Evolutionary conservation across 2,329 filamentous ascomycete species (phyloP), one percentile per base, ranked within the genome.

Genomic region (Fusarium mangiferae): DNA sequence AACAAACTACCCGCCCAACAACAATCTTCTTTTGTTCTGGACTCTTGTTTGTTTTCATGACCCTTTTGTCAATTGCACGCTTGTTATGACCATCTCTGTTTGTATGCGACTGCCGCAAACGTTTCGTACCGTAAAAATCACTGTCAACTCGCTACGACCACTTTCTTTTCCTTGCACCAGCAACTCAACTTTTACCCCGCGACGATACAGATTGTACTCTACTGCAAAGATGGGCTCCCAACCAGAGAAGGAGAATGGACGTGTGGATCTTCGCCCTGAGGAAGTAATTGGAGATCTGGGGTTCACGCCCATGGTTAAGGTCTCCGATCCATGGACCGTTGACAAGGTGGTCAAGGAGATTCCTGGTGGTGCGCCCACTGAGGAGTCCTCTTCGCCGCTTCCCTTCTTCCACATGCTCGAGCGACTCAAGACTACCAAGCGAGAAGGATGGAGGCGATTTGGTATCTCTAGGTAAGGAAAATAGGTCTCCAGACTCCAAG

Each of bases 361-460:
- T 52, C 85, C 86, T 35, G 87, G 88, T 68, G 72, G 69, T 56
- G 72, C 88, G 87, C 89, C 89, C 5, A 78, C 84, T 30, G 87
- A 91, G 75, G 86, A 89, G 63, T 88, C 93, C 13, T 82, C 86
- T 68, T 96, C 95, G 1, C 95, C 96, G 2, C 81, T 98, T 17
- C 90, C 95, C 39, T 98, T 98, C 86, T 97, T 99, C 84, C 96
- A 99, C 85, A 88, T 98, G 69, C 90, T 99, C 72, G 94, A 97
- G 83, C 93, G 94, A 56, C 89, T 99, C 65, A 99, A 99, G 89
- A 98, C 95, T 13, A 98, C 94, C 70, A 97, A 97, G 83, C 93
- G 96, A 69, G 96, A 98, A 84, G 96, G 96, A 74, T 99, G 96
- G 96, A 90, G 93, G 63, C 90, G 96, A 42, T 98, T 98, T 81